Evolutionary conservation across 208 protist species (phyloP).

Genomic region (Angomonas ambiguus): DNA sequence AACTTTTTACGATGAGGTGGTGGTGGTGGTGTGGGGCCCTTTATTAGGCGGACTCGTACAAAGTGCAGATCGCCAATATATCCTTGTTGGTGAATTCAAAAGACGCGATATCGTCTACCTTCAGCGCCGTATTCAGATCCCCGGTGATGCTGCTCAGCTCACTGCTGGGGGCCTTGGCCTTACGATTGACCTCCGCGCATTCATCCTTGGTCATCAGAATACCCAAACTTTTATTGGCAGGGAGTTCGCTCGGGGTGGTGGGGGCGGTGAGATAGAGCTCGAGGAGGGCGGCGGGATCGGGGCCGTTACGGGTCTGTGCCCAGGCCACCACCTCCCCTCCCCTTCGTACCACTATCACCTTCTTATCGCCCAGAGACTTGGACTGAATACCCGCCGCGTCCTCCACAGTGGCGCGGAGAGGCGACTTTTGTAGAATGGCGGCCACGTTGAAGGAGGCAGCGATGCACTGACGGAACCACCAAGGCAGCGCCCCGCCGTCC

Average conservation of each 20-base stretch:
- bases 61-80: slow-evolving; percentile 33
- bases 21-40: background rate
- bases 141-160: slow-evolving; percentile 21
- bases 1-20: background rate
- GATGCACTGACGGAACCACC: slow-evolving; percentile 52
- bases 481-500: slow-evolving; percentile 42
- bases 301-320: slow-evolving; percentile 42
- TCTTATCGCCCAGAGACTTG: slow-evolving; percentile 38
- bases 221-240: slow-evolving; percentile 18
- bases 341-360: slow-evolving; percentile 42
- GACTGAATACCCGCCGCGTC: slow-evolving; percentile 28
- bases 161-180: slow-evolving; percentile 26
- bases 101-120: slow-evolving; percentile 30
- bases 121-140: slow-evolving; percentile 22
- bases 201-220: slow-evolving; percentile 72
- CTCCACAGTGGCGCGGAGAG: slow-evolving; percentile 46
- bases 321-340: slow-evolving; percentile 36
- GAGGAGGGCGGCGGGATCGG: slow-evolving; percentile 21
- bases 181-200: slow-evolving; percentile 30
- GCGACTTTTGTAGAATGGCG: slow-evolving; percentile 31
- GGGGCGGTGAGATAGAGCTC: slow-evolving; percentile 25
- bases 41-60: slow-evolving; percentile 17
- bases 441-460: slow-evolving; percentile 66
- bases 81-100: slow-evolving; percentile 55
- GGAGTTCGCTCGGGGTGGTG: slow-evolving; percentile 22